Percentiles rank a stretch among this genome's conserved stretches.
Conservation (phyloP, 1,139 yeast genomes). For the Waltiozyma sp. region DNA sequence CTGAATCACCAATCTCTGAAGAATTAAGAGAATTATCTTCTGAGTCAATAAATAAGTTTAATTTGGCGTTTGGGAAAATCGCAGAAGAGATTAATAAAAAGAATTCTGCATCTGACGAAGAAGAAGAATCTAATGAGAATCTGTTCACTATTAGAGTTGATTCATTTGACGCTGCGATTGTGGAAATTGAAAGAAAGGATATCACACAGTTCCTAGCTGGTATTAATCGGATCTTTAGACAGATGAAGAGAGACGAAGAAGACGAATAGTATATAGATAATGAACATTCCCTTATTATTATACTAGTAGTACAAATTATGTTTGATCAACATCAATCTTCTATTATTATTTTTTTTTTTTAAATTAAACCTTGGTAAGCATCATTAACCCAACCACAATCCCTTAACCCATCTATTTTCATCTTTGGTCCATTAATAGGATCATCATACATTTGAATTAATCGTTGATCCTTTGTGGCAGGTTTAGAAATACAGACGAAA, state of each 20-base stretch:
- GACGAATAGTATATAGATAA: neutral
- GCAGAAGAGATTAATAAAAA: neutral
- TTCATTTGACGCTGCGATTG: neutral
- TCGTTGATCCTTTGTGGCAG: conserved; percentile 36
- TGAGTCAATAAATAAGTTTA: neutral
- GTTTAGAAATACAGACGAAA: conserved; percentile 71
- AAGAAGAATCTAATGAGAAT: neutral
- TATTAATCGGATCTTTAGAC: neutral
- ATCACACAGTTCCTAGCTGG: neutral
- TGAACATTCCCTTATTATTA: too few species aligned
- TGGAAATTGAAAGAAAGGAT: neutral
- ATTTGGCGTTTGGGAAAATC: neutral
- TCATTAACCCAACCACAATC: conserved; percentile 72
- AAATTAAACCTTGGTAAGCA: conserved; percentile 36
- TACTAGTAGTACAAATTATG: too few species aligned
- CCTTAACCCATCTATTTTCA: conserved; percentile 41
- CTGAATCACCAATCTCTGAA: neutral
- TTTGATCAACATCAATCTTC: too few species aligned
- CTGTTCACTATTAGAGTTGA: neutral
- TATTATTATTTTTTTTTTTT: too few species aligned
- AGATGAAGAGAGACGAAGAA: neutral
- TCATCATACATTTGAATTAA: conserved; percentile 35
- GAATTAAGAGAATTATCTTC: neutral
- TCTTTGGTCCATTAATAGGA: conserved; percentile 38
- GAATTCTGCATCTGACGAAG: neutral